Base-by-base conservation (phyloP, 2,329 filamentous ascomycete species). In the Botryotinia calthae region DNA sequence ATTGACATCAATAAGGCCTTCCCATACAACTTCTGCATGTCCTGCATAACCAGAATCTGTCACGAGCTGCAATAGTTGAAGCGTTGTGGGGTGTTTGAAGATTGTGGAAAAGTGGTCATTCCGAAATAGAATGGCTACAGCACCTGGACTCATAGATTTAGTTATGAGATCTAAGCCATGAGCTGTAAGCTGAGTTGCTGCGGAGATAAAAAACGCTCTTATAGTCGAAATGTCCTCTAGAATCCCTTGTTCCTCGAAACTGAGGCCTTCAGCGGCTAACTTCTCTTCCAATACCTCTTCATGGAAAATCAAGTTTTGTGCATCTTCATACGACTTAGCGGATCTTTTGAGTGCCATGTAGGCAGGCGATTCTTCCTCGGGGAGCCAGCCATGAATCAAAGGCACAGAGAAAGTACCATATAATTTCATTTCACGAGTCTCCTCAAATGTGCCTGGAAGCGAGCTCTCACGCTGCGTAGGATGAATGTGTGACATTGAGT, bases 51-150 rank as follows among this genome's bases (percentile, higher is more conserved):
- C 96, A 40, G 94, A 92, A 80, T 99, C 96, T 0, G 96, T 98
- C 22, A 99, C 94, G 4, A 99, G 84, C 0, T 93, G 94, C 75
- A 95, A 88, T 1, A 98, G 86, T 76, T 93, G 87, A 58, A 89
- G 86, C 0, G 91, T 93, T 62, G 90, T 85, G 0, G 95, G 94
- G 78, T 98, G 94, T 74, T 95, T 93, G 82, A 97, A 97, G 0
- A 99, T 82, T 0, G 95, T 98, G 59, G 94, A 94, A 80, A 99
- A 99, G 81, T 99, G 96, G 79, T 99, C 95, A 78, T 99, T 99
- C 40, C 96, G 89, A 84, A 99, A 99, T 1, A 99, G 83, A 67
- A 99, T 98, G 0, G 93, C 93, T 75, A 98, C 89, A 1, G 92
- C 89, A 2, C 94, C 95, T 1, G 94, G 91, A 20, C 87, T 84